A percentile compares a stretch with the other conserved stretches of the same genome.
These are phyloP conservation scores for Botryotinia globosa DNA, from an alignment of 2,329 filamentous ascomycete genomes.

Conservation along the genomic window DNA sequence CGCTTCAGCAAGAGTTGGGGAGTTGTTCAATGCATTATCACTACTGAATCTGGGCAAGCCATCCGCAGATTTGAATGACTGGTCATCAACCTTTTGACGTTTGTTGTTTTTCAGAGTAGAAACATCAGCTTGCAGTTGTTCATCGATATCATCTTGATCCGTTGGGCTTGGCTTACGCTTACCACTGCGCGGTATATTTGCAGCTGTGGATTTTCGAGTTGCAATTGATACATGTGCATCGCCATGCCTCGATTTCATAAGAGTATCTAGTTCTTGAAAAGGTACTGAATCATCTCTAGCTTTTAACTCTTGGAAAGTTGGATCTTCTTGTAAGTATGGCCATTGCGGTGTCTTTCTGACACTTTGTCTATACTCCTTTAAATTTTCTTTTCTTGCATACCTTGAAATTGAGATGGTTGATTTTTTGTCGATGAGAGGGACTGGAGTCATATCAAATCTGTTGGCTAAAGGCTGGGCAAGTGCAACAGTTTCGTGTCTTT, in stretches of 20 bases:
- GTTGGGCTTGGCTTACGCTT: slow-evolving; percentile 31
- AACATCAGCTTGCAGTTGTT: slow-evolving; percentile 22
- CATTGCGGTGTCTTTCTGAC: slow-evolving; percentile 45
- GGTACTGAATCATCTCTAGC: slow-evolving; percentile 31
- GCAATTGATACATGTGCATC: neutral
- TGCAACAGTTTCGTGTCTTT: slow-evolving; percentile 44
- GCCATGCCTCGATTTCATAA: slow-evolving; percentile 30
- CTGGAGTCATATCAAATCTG: slow-evolving; percentile 46
- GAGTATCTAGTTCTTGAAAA: slow-evolving; percentile 29
- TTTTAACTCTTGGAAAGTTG: slow-evolving; percentile 41
- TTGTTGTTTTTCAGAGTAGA: slow-evolving; percentile 30
- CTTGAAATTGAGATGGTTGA: slow-evolving; percentile 46
- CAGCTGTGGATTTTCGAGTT: slow-evolving; percentile 8
- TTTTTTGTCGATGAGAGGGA: slow-evolving; percentile 47
- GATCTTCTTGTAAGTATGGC: slow-evolving; percentile 44
- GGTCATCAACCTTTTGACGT: slow-evolving; percentile 31
- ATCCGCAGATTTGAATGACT: neutral
- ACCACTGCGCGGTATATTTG: slow-evolving; percentile 21
- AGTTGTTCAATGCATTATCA: slow-evolving; percentile 24
- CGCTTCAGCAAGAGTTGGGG: slow-evolving; percentile 28
- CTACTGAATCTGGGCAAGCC: slow-evolving; percentile 13
- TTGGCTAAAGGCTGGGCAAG: slow-evolving; percentile 47
- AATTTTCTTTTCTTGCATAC: slow-evolving; percentile 45
- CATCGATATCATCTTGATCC: slow-evolving; percentile 26
- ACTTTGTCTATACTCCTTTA: slow-evolving; percentile 44